Evolutionary conservation across 2,329 filamentous ascomycete genomes (phyloP).

Genomic region (Pseudonectria buxi): DNA sequence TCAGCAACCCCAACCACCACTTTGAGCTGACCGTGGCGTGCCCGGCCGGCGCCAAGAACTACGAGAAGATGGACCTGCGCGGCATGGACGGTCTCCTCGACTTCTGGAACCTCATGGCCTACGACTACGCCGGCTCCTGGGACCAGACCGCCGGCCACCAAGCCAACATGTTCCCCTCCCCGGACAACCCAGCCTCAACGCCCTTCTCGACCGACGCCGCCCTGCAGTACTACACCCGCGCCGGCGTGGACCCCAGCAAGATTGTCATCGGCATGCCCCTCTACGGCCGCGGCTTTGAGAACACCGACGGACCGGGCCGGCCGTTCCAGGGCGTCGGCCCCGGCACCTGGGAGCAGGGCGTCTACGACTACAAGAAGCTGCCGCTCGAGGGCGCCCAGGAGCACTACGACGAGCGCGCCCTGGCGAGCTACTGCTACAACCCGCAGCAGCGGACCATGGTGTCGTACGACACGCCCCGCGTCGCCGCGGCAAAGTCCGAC

Average conservation of each 20-base stretch:
- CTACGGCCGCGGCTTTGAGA: conserved; percentile 79
- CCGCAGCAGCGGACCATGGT: conserved; percentile 58
- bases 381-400: conserved; percentile 63
- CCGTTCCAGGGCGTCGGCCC: conserved; percentile 66
- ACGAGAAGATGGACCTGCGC: conserved; percentile 52
- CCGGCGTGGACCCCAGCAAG: conserved; percentile 61
- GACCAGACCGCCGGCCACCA: conserved; percentile 66
- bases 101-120: conserved; percentile 82
- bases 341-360: conserved; percentile 77
- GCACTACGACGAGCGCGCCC: conserved; percentile 52
- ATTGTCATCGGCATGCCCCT: conserved; percentile 88
- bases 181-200: conserved; percentile 53
- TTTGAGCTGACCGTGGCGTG: conserved; percentile 61
- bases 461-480: conserved; percentile 66
- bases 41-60: conserved; percentile 57
- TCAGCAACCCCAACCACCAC: conserved; percentile 36
- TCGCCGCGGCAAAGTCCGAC: conserved; percentile 62
- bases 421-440: conserved; percentile 76
- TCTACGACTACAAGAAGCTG: conserved; percentile 84
- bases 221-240: conserved; percentile 60
- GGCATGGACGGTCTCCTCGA: conserved; percentile 61
- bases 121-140: conserved; percentile 84
- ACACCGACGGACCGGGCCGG: conserved; percentile 67
- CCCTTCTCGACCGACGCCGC: conserved; percentile 72
- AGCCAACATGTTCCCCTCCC: conserved; percentile 65